phyloP scores from a whole-genome alignment of 2,329 filamentous ascomycete genomes.

The Cyphellophora europaea region DNA sequence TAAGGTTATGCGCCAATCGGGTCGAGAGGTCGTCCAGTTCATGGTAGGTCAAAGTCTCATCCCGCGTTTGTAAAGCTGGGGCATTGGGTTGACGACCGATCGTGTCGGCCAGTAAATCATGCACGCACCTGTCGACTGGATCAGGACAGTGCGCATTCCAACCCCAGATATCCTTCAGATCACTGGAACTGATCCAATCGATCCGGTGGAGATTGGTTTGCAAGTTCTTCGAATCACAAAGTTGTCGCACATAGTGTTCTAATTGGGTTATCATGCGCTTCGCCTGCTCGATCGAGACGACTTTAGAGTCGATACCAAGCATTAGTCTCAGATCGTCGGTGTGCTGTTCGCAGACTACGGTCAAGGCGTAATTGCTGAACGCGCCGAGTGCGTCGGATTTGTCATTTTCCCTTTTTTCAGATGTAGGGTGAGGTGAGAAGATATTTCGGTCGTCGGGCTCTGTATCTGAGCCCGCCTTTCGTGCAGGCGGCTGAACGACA shows the following conservation, averaged over 20 bases:
- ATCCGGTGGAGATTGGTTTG: too few relatives aligned
- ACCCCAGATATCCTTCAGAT: constrained; percentile 18
- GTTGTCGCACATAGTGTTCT: constrained; percentile 28
- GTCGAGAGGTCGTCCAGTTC: constrained; percentile 26
- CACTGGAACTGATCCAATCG: too few relatives aligned
- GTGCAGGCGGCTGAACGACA: too few relatives aligned
- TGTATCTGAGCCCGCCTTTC: constrained; percentile 27
- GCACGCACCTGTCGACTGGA: constrained; percentile 13
- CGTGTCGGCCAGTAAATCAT: constrained; percentile 15
- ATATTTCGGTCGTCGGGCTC: constrained; percentile 35
- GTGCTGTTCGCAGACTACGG: constrained; percentile 37
- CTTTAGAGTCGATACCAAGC: constrained; percentile 57
- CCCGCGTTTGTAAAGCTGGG: constrained; percentile 28
- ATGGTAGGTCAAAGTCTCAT: constrained; percentile 28
- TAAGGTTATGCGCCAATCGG: constrained; percentile 27
- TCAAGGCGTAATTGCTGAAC: constrained; percentile 42
- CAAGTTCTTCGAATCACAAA: too few relatives aligned
- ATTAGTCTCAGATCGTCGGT: constrained; percentile 48
- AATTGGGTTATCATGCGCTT: constrained; percentile 45
- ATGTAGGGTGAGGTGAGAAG: constrained; percentile 48
- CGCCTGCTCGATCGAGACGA: constrained; percentile 43
- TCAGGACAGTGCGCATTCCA: constrained; percentile 18
- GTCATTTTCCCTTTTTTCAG: too few relatives aligned
- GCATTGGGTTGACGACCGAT: constrained; percentile 7
- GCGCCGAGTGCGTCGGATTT: too few relatives aligned